Percentiles rank a stretch among this genome's conserved stretches.
Conservation (phyloP, 225 moss, liverwort and hornwort species). For the Straminergon stramineum region DNA sequence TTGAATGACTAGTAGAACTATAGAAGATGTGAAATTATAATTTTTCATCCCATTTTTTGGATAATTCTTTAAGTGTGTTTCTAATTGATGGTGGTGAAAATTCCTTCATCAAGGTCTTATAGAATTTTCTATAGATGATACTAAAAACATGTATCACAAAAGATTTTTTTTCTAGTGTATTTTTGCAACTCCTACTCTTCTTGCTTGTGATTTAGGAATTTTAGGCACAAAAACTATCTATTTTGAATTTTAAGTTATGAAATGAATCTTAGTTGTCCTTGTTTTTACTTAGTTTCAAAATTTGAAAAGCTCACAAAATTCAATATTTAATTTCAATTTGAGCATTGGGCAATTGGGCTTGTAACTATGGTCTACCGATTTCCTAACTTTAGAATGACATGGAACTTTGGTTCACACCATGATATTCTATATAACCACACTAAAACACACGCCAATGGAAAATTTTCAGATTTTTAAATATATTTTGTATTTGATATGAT, state of each 20-base stretch:
- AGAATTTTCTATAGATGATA: neutral
- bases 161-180: neutral
- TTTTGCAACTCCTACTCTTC: neutral
- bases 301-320: neutral
- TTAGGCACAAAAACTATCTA: neutral
- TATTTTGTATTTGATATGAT: neutral
- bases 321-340: neutral
- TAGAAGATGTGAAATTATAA: neutral
- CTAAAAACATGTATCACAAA: neutral
- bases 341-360: neutral
- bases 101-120: too few species aligned
- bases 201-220: neutral
- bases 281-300: neutral
- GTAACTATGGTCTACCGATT: neutral
- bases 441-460: neutral
- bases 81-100: neutral
- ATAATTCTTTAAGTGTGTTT: neutral
- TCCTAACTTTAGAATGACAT: neutral
- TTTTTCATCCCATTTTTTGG: neutral
- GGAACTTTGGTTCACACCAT: neutral
- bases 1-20: accelerated
- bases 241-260: neutral
- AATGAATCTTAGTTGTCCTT: neutral
- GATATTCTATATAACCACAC: neutral
- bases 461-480: neutral